Evolutionary conservation across 176 grass and related monocot species (phyloP), one percentile per base, ranked within the genome.

Genomic region (Aechmea fasciata): DNA sequence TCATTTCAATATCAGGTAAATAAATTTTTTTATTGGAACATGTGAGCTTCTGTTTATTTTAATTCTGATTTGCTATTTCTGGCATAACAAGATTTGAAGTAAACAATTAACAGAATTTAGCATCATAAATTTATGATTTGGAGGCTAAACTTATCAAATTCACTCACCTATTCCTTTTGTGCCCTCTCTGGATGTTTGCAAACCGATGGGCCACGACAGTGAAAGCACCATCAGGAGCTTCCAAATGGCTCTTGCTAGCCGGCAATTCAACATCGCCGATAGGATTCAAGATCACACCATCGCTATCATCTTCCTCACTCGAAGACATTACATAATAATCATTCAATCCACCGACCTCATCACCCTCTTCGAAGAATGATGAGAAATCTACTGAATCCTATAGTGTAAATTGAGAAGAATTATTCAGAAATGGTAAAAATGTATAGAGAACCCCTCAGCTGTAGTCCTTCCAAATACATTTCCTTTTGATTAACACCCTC

Each of bases 181-280:
- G 69, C 41, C 83, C 83, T 50, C 66, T 67, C 19, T 63, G 66
- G 63, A 85, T 80, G 1, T 54, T 89, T 9, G 70, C 55, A 1
- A 95, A n/a, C 78, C 86, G 88, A 77, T 95, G 90, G 64, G 81
- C 78, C 71, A 81, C 80, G n/a, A 86, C 25, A 51, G 83, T 85
- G 11, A 95, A 69, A 3, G 83, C 83, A n/a, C 78, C 80, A 75
- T 95, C 87, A 51, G 81, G 64, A 10, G 68, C 25, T 33, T 78
- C 67, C 13, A 84, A 69, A 11, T 26, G 68, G 29, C 69, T 79
- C 57, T 87, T 82, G 47, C 77, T 71, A 8, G 75, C 17, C 2
- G 87, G 87, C 63, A 90, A 73, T 50, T 95, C 90, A 55, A 90
- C 63, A 55, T 90, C 86, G 20, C 66, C 71, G 12, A 65, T 80